Conservation (phyloP, 2,329 filamentous ascomycete genomes). For the Parascedosporium putredinis region DNA sequence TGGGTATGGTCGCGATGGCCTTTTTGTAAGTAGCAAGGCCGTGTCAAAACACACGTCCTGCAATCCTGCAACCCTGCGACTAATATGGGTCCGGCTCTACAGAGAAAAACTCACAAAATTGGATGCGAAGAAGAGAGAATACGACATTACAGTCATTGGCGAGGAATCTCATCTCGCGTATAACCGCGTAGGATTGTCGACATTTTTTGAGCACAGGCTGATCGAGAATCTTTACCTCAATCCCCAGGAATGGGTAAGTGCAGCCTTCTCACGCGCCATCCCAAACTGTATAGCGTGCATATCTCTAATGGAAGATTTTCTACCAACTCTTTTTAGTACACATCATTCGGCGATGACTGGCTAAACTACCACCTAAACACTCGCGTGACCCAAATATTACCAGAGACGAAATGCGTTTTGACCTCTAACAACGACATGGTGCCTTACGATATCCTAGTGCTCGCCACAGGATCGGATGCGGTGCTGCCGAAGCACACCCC, state of each 20-base stretch:
- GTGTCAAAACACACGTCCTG: no score
- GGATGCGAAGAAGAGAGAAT: slow-evolving; percentile 64
- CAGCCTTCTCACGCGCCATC: no score
- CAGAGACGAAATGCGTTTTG: slow-evolving; percentile 52
- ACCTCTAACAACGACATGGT: slow-evolving; percentile 62
- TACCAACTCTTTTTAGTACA: background rate
- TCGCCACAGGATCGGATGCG: slow-evolving; percentile 81
- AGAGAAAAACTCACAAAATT: slow-evolving; percentile 86
- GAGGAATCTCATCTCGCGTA: slow-evolving; percentile 84
- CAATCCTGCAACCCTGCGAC: background rate
- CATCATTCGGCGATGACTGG: slow-evolving; percentile 4
- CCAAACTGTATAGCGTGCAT: no score
- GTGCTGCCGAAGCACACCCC: slow-evolving; percentile 57
- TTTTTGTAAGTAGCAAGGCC: slow-evolving; percentile 58
- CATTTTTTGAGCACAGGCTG: slow-evolving; percentile 71
- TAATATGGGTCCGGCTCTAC: background rate
- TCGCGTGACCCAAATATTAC: slow-evolving; percentile 12
- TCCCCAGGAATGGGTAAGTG: slow-evolving; percentile 71
- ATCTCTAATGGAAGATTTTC: no score
- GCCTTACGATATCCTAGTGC: slow-evolving; percentile 68
- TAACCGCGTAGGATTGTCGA: slow-evolving; percentile 81
- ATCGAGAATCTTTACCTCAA: slow-evolving; percentile 93
- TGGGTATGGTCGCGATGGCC: slow-evolving; percentile 86
- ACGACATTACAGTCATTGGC: slow-evolving; percentile 74
- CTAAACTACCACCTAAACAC: slow-evolving; percentile 47